Evolutionary conservation across 2,329 filamentous ascomycete species (phyloP).

Genomic region (Cladosporium sp.): DNA sequence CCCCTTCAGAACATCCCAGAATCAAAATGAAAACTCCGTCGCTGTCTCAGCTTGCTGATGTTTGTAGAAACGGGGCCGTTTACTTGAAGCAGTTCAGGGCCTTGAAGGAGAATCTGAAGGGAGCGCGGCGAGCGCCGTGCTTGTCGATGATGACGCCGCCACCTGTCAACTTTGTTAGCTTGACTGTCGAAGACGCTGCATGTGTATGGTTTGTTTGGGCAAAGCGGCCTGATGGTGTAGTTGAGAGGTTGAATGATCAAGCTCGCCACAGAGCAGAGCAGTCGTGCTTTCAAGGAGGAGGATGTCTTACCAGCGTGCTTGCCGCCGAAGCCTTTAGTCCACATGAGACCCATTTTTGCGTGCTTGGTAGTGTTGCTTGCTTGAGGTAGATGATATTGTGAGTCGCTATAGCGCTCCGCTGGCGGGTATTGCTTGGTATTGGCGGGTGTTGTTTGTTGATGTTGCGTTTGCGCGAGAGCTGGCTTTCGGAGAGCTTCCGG

Average conservation of each 20-base stretch:
- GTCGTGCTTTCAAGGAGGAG: neutral
- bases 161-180: conserved; percentile 33
- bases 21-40: neutral
- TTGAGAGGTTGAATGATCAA: neutral
- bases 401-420: neutral
- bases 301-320: conserved; percentile 42
- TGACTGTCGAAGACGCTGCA: neutral
- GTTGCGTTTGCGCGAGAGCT: neutral
- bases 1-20: neutral
- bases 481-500: neutral
- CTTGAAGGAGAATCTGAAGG: conserved; percentile 53
- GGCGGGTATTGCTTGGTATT: conserved; percentile 20
- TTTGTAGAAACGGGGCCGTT: conserved; percentile 8
- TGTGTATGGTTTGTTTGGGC: neutral
- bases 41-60: neutral
- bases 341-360: conserved; percentile 47
- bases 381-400: neutral
- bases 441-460: conserved; percentile 8
- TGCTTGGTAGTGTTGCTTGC: neutral
- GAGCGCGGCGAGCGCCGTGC: conserved; percentile 52
- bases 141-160: conserved; percentile 54
- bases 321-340: conserved; percentile 49
- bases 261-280: neutral
- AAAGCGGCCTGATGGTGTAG: neutral
- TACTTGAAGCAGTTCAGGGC: conserved; percentile 56